A percentile compares a stretch with the other conserved stretches of the same genome.
Evolutionary conservation across 2,329 filamentous ascomycete genomes (phyloP).

Genomic region (Stagonosporopsis chrysanthemi): DNA sequence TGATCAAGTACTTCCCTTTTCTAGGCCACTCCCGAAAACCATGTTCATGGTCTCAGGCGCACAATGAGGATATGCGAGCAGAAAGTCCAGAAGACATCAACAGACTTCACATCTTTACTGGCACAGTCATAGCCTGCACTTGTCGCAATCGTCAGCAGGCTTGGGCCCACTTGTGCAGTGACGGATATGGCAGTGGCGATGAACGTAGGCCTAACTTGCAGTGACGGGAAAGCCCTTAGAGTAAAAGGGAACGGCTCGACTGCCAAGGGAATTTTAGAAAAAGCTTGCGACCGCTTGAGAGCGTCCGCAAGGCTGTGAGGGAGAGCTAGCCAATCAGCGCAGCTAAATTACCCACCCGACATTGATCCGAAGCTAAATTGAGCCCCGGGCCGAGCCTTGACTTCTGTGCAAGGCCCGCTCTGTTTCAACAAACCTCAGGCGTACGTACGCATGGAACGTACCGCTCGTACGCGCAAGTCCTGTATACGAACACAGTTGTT

Average conservation of each 20-base stretch:
- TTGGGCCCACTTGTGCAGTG: not conserved
- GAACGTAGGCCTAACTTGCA: not conserved
- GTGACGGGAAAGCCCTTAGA: not conserved
- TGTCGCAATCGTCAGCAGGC: not conserved
- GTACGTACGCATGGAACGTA: constrained; percentile 18
- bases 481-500: not conserved
- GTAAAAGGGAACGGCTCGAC: not conserved
- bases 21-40: too few relatives aligned
- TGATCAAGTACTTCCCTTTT: too few relatives aligned
- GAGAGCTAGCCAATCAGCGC: not conserved
- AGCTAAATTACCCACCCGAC: not conserved
- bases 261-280: constrained; percentile 1
- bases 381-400: constrained; percentile 7
- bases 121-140: not conserved
- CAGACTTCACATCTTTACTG: too few relatives aligned
- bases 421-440: constrained; percentile 23
- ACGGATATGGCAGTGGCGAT: not conserved
- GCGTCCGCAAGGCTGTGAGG: constrained; percentile 3
- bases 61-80: too few relatives aligned
- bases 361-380: constrained; percentile 8
- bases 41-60: too few relatives aligned
- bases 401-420: constrained; percentile 5
- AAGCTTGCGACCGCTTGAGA: constrained; percentile 17
- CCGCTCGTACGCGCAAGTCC: constrained; percentile 9
- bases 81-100: too few relatives aligned